Base-by-base conservation (phyloP, 2,329 filamentous ascomycete genomes). In the Hortaea werneckii region DNA sequence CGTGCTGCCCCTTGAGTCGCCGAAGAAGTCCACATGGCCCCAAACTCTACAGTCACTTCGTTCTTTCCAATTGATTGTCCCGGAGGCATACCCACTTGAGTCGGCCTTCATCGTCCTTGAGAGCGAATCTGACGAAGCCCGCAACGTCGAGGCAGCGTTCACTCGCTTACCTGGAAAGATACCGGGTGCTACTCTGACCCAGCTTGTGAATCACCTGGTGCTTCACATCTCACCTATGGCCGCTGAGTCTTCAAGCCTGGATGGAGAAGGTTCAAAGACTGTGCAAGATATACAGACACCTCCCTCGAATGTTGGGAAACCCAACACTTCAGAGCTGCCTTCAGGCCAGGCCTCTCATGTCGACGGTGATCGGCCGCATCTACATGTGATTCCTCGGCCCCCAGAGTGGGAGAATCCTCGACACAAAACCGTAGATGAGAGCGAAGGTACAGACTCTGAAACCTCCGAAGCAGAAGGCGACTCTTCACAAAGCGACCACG, bases 381-480 rank as follows among this genome's bases (percentile, higher is more conserved):
- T 92, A 41, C 76, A 82, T 49, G 68, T 84, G 48, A 86, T 92
- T 44, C 77, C 83, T 8, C 74, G 85, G 6, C 87, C 87, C 7
- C 83, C 84, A 0, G 87, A 94, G 63, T 94, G 87, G 87, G 65
- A 65, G 28, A 20, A 20, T 20, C 20, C 20, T 4, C 20, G 20
- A 20, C 59, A 68, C 10, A 12, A 47, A 13, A 20, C 4, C 20
- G 20, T 4, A 20, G 20, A 20, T 20, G 32, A 53, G 2, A 61
- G 58, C 4, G 53, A 54, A 13, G 55, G 58, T 12, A 59, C 61
- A 13, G 45, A 44, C 4, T 66, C 67, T n/a, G 62, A 68, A 1
- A 68, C 69, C n/a, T 70, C 71, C 40, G 68, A 69, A 1, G 20
- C 20, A 20, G 20, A 20, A 20, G 20, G 20, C 20, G 20, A 20